Base-by-base conservation (phyloP, 805 yeast species). In the Wickerhamiella spandovensis region DNA sequence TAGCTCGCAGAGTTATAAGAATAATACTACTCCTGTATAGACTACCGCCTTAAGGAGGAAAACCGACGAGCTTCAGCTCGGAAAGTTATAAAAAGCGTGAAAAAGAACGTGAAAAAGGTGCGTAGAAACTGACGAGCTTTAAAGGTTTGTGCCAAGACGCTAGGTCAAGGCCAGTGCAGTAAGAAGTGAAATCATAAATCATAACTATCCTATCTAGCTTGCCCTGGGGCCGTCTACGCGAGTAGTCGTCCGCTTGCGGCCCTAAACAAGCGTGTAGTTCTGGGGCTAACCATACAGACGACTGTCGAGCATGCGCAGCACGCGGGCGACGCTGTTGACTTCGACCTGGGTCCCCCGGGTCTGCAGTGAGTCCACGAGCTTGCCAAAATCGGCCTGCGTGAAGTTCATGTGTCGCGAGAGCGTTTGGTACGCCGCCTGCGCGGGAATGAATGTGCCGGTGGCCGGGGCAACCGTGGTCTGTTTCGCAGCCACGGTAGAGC, bases 261-360 rank as follows among this genome's bases (percentile, higher is more conserved):
- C n/a, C n/a, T n/a, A n/a, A n/a, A n/a, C n/a, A n/a, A n/a, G n/a
- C n/a, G n/a, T n/a, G n/a, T n/a, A n/a, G n/a, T n/a, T n/a, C n/a
- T n/a, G n/a, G 9, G n/a, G 12, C 39, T 62, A 75, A 54, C 73
- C 69, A 58, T 75, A 75, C 17, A 44, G 38, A 22, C 81, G 72
- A 61, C 84, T 73, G 64, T 88, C 95, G 61, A 88, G 70, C 58
- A 86, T 92, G 35, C 95, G 71, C 54, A 87, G 68, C 20, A 86
- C 88, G 58, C 83, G 82, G 28, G 92, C 95, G 32, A 88, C 92
- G 57, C 87, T 78, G 59, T 82, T 86, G n/a, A 84, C 95, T 61
- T 88, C 96, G 45, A 88, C 95, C 59, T 82, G 86, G 82, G 84
- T 84, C 2, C 95, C 95, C 54, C 83, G 71, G 1, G 94, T 84